Conservation (phyloP, 2,329 filamentous ascomycete genomes). For the Trichoderma semiorbis region DNA sequence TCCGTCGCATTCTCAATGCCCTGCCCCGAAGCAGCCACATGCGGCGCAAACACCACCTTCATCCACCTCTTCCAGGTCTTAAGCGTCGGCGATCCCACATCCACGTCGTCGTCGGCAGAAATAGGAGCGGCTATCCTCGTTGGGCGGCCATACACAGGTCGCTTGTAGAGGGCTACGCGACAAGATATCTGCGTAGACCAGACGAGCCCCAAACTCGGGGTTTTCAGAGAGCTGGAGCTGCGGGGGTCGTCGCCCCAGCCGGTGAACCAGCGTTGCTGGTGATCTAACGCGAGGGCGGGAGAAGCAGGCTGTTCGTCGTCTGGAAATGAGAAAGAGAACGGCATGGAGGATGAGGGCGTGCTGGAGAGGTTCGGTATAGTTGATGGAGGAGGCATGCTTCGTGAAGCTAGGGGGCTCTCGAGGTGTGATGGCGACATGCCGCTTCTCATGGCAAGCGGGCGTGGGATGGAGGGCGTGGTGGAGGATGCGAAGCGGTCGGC, state of each 20-base stretch:
- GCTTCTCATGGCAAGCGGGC: background rate
- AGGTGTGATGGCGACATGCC: background rate
- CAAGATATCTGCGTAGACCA: conserved; percentile 88
- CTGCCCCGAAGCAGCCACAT: conserved; percentile 55
- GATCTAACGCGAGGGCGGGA: conserved; percentile 68
- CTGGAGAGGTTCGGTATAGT: conserved; percentile 28
- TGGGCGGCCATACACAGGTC: conserved; percentile 50
- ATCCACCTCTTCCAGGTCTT: conserved; percentile 69
- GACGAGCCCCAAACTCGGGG: conserved; percentile 79
- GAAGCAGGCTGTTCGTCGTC: conserved; percentile 35
- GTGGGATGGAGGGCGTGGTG: background rate
- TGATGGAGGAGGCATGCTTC: conserved; percentile 37
- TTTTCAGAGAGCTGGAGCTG: conserved; percentile 59
- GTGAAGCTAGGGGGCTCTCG: conserved; percentile 50
- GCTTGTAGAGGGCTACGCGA: conserved; percentile 76
- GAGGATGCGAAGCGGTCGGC: conserved; percentile 69
- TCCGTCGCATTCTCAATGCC: conserved; percentile 54
- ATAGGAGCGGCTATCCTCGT: conserved; percentile 34
- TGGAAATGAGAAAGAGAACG: conserved; percentile 28
- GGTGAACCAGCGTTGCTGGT: conserved; percentile 93
- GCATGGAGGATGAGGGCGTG: conserved; percentile 40
- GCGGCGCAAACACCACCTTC: conserved; percentile 86
- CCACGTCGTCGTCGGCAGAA: conserved; percentile 40
- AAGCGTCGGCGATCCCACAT: conserved; percentile 43
- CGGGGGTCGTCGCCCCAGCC: conserved; percentile 78